Base-by-base conservation (phyloP, 805 yeast genomes). In the Yarrowia porcina region DNA sequence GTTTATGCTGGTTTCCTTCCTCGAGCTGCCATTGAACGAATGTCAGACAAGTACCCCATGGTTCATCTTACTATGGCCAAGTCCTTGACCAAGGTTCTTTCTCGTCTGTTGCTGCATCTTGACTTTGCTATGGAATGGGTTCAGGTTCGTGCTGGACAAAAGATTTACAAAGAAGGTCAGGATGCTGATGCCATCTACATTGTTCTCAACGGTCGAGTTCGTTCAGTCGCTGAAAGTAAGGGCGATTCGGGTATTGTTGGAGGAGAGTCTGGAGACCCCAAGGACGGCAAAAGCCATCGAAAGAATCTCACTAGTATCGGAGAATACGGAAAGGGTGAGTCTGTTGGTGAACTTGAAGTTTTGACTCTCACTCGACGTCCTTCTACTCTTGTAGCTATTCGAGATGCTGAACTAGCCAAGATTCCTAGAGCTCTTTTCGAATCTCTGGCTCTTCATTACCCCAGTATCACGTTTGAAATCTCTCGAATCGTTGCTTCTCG, bases 81-180 rank as follows among this genome's bases (percentile, higher is more conserved):
- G 65, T 81, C 85, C 9, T 76, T 93, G 66, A 84, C 88, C 47
- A 79, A 78, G n/a, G 78, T 88, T 1, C 73, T 94, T 39, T 86
- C 92, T 28, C 77, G 82, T 28, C 83, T 88, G 63, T 77, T 93
- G 38, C 74, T 88, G 38, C 83, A 87, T 63, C 82, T 94, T 42
- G 98, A 93, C 70, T 90, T 89, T 73, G 97, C 97, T 0, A 76
- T 94, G 59, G 99, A 94, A 73, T 93, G 98, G 98, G 84, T 92
- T 41, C 97, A 90, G 64, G 79, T 89, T 12, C 85, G 85, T n/a
- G 93, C 97, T 1, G 97, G 97, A 0, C 86, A 87, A 56, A 80
- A 86, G 0, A 73, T 94, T 20, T 90, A 88, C 69, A 80, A 84
- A 2, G 94, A 93, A 71, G 96, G 90, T 1, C 94, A 90, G 60